These are phyloP conservation scores for Knoxia roxburghii DNA, from an alignment of 257 asterid species.

Conservation along the genomic window DNA sequence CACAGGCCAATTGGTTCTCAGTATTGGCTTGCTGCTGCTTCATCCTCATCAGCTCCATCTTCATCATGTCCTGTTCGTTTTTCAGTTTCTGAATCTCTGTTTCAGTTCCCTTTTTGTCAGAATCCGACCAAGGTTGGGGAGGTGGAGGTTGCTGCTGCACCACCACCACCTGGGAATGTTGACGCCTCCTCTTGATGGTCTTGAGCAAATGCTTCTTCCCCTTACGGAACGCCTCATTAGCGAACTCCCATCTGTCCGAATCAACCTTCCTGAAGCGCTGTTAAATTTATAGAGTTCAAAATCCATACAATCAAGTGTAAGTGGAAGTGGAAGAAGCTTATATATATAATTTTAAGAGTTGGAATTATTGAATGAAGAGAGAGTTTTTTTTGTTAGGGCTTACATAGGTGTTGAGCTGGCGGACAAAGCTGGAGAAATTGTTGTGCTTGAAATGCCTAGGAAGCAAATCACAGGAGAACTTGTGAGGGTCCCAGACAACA, in stretches of 20 bases:
- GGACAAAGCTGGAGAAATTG: slow-evolving; percentile 89
- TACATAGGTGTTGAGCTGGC: slow-evolving; percentile 92
- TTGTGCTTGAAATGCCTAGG: slow-evolving; percentile 86
- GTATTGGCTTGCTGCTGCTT: slow-evolving; percentile 57
- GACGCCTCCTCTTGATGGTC: slow-evolving; percentile 72
- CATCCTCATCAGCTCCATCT: slow-evolving; percentile 42
- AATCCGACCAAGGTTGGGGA: slow-evolving; percentile 29
- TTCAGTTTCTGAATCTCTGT: slow-evolving; percentile 49
- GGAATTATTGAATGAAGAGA: too few species aligned
- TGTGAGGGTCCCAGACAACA: slow-evolving; percentile 81
- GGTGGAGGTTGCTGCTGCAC: slow-evolving; percentile 21
- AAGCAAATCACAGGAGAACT: slow-evolving; percentile 59
- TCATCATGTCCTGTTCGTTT: slow-evolving; percentile 38
- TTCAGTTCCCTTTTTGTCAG: slow-evolving; percentile 24
- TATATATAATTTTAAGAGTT: too few species aligned
- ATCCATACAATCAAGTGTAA: neutral
- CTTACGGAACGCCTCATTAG: slow-evolving; percentile 56
- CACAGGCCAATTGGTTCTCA: slow-evolving; percentile 31
- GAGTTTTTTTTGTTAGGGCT: too few species aligned
- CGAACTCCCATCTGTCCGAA: slow-evolving; percentile 88
- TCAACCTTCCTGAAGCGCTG: slow-evolving; percentile 86
- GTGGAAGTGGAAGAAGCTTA: neutral
- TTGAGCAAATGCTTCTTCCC: slow-evolving; percentile 77
- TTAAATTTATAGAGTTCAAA: slow-evolving; percentile 1
- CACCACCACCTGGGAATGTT: slow-evolving; percentile 31